Evolutionary conservation across 2,329 filamentous ascomycete genomes (phyloP).

Genomic region (Ophiostoma pallidulum): DNA sequence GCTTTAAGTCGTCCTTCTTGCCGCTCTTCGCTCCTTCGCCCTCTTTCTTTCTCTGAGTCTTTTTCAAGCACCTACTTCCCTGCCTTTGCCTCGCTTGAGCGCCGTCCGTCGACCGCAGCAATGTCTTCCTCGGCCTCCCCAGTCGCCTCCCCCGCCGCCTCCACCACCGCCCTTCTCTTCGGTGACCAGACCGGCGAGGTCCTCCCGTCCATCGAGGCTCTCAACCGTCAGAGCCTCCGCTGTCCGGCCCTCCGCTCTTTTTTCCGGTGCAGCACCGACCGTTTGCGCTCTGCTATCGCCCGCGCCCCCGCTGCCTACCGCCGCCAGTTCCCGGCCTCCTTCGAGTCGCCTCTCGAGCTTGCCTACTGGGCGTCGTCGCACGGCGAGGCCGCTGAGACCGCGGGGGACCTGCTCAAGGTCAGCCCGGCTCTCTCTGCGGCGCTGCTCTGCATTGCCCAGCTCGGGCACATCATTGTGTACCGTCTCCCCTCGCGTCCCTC

Average conservation of each 20-base stretch:
- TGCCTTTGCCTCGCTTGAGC: too few relatives aligned
- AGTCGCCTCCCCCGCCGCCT: neutral
- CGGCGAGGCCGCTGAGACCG: too few relatives aligned
- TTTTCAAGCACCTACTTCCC: too few relatives aligned
- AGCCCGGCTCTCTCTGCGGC: neutral
- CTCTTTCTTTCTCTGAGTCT: too few relatives aligned
- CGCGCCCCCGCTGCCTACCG: constrained; percentile 3
- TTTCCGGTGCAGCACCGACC: neutral
- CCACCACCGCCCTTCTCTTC: neutral
- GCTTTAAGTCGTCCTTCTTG: too few relatives aligned
- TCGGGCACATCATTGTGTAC: neutral
- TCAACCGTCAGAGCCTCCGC: neutral
- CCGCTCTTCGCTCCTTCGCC: too few relatives aligned
- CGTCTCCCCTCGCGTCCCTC: too few relatives aligned
- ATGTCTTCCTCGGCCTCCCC: too few relatives aligned
- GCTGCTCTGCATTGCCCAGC: neutral
- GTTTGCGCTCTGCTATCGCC: constrained; percentile 5
- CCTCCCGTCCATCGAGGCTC: neutral
- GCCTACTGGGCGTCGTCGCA: constrained; percentile 4
- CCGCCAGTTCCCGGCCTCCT: constrained; percentile 7
- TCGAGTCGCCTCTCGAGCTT: constrained; percentile 7
- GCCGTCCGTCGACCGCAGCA: too few relatives aligned
- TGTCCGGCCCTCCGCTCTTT: neutral
- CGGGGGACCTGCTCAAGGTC: neutral
- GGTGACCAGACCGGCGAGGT: neutral